A percentile compares a stretch with the other conserved stretches of the same genome.
phyloP scores from a whole-genome alignment of 352 stramenopile genomes.

The Plasmopara viticola region DNA sequence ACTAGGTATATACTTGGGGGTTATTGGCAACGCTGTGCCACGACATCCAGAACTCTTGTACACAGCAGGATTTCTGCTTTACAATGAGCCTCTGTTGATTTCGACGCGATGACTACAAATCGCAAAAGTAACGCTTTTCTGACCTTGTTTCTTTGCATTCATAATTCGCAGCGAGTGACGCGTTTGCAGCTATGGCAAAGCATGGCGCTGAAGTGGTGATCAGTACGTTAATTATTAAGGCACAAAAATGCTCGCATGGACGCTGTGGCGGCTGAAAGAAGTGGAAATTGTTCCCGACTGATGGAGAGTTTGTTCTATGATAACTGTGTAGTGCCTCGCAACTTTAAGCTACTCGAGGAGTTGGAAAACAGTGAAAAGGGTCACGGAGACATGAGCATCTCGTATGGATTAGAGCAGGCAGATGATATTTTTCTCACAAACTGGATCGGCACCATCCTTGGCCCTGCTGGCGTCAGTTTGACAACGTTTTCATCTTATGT shows the following conservation, averaged over 20 bases:
- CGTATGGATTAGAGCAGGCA: conserved; percentile 92
- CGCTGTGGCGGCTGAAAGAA: no score
- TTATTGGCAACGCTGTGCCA: no score
- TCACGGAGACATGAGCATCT: conserved; percentile 91
- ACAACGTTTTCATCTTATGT: background rate
- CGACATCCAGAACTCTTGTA: no score
- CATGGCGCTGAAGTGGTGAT: conserved; percentile 76
- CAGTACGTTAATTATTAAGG: conserved; percentile 23
- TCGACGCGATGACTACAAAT: conserved; percentile 2
- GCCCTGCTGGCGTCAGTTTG: conserved; percentile 87
- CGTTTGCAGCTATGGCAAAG: conserved; percentile 54
- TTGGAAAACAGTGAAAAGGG: conserved; percentile 90
- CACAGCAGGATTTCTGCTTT: no score
- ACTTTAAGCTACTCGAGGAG: conserved; percentile 93
- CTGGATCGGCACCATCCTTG: conserved; percentile 98
- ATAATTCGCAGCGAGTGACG: conserved; percentile 14
- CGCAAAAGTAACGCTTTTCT: conserved; percentile 9
- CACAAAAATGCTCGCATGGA: no score
- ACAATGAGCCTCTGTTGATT: background rate
- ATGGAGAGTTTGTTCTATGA: background rate
- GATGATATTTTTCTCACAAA: conserved; percentile 98
- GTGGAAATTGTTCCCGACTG: background rate
- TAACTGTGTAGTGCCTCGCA: conserved; percentile 66
- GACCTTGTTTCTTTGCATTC: background rate
- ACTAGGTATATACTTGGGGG: no score